Evolutionary conservation across 768 basidiomycete genomes (phyloP), one percentile per base, ranked within the genome.

Genomic region (Chiua virens): DNA sequence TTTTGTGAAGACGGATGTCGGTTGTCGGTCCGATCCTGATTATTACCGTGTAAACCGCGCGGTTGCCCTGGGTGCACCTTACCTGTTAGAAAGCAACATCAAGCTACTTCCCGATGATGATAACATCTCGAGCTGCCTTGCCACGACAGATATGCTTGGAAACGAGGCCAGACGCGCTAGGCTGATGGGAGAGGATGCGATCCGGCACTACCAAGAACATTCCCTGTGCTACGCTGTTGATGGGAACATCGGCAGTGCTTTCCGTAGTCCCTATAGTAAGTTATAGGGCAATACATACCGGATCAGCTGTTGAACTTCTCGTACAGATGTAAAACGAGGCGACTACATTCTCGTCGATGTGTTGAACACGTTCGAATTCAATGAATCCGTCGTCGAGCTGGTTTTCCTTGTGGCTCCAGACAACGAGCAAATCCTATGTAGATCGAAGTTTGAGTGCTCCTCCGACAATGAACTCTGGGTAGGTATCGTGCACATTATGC

Each of bases 221-320:
- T 67, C 83, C 23, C 73, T 75, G 22, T 82, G 80, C 13, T 67
- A 71, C 60, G 84, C 82, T 4, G 83, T 85, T 5, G 84, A 87
- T 67, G 75, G 77, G 8, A 59, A 71, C n/a, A 55, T 62, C 4
- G 63, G 65, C 9, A 83, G 82, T 28, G 73, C 65, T 1, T 87
- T 86, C 58, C 71, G 70, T 30, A 83, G 81, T 61, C 59, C 69
- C 27, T 54, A 66, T 51, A 59, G 85, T 83, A 57, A 48, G 78
- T 63, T 64, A 48, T 41, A 53, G 20, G 37, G 20, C 42, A 17
- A 23, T 42, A 9, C 44, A n/a, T n/a, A n/a, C 40, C 15, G 4
- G 37, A n/a, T 25, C 44, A 37, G 62, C 64, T 58, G 52, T 66
- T 62, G 25, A 57, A 42, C 18, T 18, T 37, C 40, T 42, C 11